A percentile compares a stretch with the other conserved stretches of the same genome.
phyloP scores from a whole-genome alignment of 176 grass and related monocot genomes.

The Zoysia pacifica region DNA sequence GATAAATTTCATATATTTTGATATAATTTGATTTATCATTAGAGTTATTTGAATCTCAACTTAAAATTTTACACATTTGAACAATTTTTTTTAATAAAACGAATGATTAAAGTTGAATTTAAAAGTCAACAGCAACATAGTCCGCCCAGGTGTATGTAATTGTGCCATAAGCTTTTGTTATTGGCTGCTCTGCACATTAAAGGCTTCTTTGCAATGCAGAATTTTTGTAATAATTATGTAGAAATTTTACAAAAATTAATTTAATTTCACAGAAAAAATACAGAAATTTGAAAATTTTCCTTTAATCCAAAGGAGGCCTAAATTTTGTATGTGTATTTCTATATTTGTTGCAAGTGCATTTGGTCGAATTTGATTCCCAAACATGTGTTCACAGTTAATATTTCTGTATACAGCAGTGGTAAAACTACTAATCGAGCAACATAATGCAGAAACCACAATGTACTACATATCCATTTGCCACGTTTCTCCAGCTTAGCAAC shows the following conservation, averaged over 20 bases:
- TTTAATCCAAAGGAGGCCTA: no score
- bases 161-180: neutral
- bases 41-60: no score
- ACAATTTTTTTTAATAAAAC: no score
- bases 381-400: neutral
- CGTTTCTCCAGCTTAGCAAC: constrained; percentile 2
- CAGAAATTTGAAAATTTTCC: no score
- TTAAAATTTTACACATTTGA: no score
- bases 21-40: no score
- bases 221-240: no score
- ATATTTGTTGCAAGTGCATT: neutral
- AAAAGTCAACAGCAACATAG: constrained; percentile 8
- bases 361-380: neutral
- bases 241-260: no score
- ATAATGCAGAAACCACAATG: constrained; percentile 11
- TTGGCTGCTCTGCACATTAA: constrained; percentile 32
- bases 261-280: no score
- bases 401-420: neutral
- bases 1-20: no score
- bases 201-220: no score
- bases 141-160: constrained; percentile 31
- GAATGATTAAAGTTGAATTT: neutral
- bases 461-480: neutral
- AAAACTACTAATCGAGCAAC: neutral
- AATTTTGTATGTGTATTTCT: no score